Conservation (phyloP, 257 asterid genomes). For the Parsonsia alboflavescens region DNA sequence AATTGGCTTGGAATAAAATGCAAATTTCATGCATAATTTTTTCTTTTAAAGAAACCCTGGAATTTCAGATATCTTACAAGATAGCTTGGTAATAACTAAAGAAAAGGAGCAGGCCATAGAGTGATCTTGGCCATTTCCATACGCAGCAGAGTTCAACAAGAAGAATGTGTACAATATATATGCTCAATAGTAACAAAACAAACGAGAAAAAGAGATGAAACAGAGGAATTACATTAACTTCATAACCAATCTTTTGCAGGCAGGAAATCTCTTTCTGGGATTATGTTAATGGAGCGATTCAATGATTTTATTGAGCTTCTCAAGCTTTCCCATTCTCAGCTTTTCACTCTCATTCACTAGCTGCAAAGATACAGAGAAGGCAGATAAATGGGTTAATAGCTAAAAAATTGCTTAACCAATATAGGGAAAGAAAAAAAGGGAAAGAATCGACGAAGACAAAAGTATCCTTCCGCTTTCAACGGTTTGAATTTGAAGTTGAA, state of each 20-base stretch:
- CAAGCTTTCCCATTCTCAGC: conserved; percentile 64
- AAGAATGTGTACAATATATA: not conserved
- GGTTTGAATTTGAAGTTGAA: not conserved
- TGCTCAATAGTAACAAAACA: not conserved
- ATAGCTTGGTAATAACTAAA: not conserved
- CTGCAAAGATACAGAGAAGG: conserved; percentile 28
- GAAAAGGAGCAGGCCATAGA: not conserved
- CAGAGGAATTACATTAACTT: not conserved
- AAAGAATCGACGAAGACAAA: not conserved
- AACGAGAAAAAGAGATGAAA: not conserved
- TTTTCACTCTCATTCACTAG: conserved; percentile 73
- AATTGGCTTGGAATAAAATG: not conserved
- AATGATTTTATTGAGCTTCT: conserved; percentile 72
- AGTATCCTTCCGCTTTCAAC: not conserved
- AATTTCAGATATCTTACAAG: not conserved
- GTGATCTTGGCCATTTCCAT: not conserved
- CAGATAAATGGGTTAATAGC: not conserved
- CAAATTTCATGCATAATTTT: not conserved
- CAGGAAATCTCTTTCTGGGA: not conserved
- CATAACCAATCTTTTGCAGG: not conserved
- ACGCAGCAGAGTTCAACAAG: not conserved
- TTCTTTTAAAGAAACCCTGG: not conserved
- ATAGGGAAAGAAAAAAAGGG: not conserved
- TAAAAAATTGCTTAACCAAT: not conserved
- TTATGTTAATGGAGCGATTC: conserved; percentile 30